Percentiles rank a stretch among this genome's conserved stretches.
Evolutionary conservation across 2,329 filamentous ascomycete species (phyloP).

Genomic region (Phialophora tarda): DNA sequence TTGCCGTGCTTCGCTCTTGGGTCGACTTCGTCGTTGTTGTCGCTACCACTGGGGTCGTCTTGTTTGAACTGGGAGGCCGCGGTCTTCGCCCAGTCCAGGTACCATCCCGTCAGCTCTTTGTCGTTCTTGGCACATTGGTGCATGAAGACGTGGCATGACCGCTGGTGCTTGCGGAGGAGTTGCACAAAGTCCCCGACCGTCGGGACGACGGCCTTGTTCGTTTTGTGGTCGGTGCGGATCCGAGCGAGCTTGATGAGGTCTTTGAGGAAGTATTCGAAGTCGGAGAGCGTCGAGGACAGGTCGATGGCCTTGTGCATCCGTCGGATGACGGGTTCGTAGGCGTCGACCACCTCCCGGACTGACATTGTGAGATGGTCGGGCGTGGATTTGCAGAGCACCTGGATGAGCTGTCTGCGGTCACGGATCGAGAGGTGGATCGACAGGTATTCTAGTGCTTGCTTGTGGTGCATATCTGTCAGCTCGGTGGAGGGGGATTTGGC

Average conservation of each 20-base stretch:
- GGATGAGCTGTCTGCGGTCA: slow-evolving; percentile 73
- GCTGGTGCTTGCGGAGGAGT: slow-evolving; percentile 68
- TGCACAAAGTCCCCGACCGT: slow-evolving; percentile 74
- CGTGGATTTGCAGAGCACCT: slow-evolving; percentile 68
- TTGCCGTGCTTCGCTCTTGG: slow-evolving; percentile 33
- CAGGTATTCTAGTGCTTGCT: slow-evolving; percentile 71
- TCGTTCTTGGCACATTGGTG: slow-evolving; percentile 72
- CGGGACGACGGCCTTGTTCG: slow-evolving; percentile 49
- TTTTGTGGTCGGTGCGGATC: slow-evolving; percentile 43
- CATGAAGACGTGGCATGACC: slow-evolving; percentile 70
- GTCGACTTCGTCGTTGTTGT: slow-evolving; percentile 31
- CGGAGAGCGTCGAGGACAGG: slow-evolving; percentile 69
- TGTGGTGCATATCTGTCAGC: slow-evolving; percentile 66
- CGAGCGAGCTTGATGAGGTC: slow-evolving; percentile 69
- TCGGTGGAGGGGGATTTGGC: slow-evolving; percentile 47
- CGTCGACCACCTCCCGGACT: slow-evolving; percentile 67
- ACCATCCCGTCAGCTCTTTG: slow-evolving; percentile 66
- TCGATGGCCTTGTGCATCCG: slow-evolving; percentile 73
- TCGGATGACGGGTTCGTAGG: slow-evolving; percentile 77
- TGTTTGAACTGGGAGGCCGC: slow-evolving; percentile 62
- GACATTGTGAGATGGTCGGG: slow-evolving; percentile 76
- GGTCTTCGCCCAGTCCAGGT: slow-evolving; percentile 65
- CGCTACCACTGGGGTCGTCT: slow-evolving; percentile 18
- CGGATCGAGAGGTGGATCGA: slow-evolving; percentile 71
- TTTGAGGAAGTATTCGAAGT: slow-evolving; percentile 70